Base-by-base conservation (phyloP, 352 stramenopile genomes). In the Blastocystis sp. region DNA sequence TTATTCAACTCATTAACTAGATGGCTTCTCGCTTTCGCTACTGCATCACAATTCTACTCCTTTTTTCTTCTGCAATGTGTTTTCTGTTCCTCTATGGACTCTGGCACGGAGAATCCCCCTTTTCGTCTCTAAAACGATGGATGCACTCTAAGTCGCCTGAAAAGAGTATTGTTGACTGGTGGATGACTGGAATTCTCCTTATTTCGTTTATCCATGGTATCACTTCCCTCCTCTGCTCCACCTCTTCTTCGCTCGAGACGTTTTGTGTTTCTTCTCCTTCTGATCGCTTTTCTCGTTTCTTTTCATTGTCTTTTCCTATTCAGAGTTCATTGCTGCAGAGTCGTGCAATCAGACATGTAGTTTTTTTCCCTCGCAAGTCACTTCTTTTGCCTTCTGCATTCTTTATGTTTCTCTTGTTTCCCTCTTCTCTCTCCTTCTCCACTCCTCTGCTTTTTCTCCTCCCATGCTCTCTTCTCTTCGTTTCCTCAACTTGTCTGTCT, bases 61-160 rank as follows among this genome's bases (percentile, higher is more conserved):
- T 85, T 7, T 11, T 7, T 18, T 47, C 68, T 7, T 56, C 54
- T 20, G 11, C 7, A 16, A 26, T 68, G 39, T 85, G 47, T 55
- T 85, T 69, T 68, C 9, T 85, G 53, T 26, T 43, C 13, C 5
- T 68, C 3, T 85, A 68, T 47, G n/a, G 30, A 16, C 3, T 54
- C 20, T 39, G 50, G 45, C 73, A 68, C 63, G 30, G 53, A 9
- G 73, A 85, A 68, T 85, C 73, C 5, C 73, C 53, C n/a, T 85
- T 85, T 39, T 39, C 47, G n/a, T 85, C 73, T 6, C 30, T 65
- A 8, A 5, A 26, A 16, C 39, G n/a, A 6, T 54, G 53, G 3
- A n/a, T 85, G 13, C 34, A 54, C 30, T 45, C 73, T 18, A 65
- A 66, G 53, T 85, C 73, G 5, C 45, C 73, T 3, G 53, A 53